Evolutionary conservation across 2,329 filamentous ascomycete genomes (phyloP).

Genomic region (Aaosphaeria arxii): DNA sequence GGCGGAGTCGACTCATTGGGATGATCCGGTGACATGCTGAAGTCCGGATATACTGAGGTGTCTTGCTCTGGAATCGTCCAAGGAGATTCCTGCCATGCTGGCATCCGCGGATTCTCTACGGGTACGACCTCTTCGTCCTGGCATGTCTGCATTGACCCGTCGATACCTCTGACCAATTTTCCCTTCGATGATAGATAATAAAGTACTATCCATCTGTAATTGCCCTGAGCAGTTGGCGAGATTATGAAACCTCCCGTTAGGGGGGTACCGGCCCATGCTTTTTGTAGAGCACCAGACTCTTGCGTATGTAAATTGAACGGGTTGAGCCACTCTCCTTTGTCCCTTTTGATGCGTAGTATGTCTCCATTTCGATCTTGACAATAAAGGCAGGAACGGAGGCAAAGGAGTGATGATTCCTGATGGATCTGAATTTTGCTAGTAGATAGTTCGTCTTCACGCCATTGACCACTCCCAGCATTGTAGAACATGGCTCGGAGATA

Average conservation of each 20-base stretch:
- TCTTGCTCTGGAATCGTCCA: background rate
- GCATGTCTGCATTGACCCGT: background rate
- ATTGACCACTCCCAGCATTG: background rate
- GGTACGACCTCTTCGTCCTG: background rate
- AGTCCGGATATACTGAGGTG: background rate
- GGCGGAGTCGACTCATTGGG: background rate
- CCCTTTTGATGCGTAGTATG: background rate
- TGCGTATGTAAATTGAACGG: background rate
- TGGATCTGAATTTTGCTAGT: background rate
- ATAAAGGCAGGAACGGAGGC: background rate
- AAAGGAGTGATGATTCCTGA: background rate
- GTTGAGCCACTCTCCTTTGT: background rate
- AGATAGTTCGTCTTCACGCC: background rate
- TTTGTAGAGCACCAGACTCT: background rate
- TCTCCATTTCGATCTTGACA: background rate
- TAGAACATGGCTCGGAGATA: background rate
- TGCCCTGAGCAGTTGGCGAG: background rate
- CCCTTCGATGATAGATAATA: background rate
- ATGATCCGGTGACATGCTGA: background rate
- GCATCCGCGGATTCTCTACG: background rate
- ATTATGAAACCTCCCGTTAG: background rate
- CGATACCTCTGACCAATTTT: background rate
- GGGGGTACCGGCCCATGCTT: background rate
- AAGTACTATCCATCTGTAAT: background rate
- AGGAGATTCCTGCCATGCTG: background rate